Percentiles rank a stretch among this genome's conserved stretches.
These are phyloP conservation scores for Kuraishia capsulata DNA, from an alignment of 805 yeast genomes.

Conservation along the genomic window DNA sequence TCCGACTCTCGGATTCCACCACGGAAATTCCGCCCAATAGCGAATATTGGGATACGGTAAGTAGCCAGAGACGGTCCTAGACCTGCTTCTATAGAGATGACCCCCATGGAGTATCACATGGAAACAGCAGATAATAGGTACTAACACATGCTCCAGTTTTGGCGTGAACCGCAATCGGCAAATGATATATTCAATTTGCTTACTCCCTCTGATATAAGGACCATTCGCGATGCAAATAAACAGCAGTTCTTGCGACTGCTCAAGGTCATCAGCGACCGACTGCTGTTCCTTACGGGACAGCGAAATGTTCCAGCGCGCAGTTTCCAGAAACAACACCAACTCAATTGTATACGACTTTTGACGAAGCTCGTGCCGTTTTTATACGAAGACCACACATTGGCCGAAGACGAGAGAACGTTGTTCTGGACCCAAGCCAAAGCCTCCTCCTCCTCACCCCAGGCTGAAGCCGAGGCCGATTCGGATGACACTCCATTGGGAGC, in stretches of 20 bases:
- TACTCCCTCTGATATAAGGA: constrained; percentile 47
- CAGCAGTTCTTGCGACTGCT: constrained; percentile 50
- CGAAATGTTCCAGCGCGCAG: constrained; percentile 15
- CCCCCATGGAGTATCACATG: too few relatives aligned
- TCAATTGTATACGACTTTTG: constrained; percentile 57
- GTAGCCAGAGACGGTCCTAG: too few relatives aligned
- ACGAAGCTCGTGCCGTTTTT: constrained; percentile 59
- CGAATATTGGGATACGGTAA: constrained; percentile 26
- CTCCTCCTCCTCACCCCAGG: too few relatives aligned
- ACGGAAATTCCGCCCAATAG: constrained; percentile 24
- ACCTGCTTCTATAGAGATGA: too few relatives aligned
- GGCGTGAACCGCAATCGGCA: constrained; percentile 40
- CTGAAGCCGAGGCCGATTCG: too few relatives aligned
- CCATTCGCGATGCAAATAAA: constrained; percentile 48
- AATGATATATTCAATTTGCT: constrained; percentile 52
- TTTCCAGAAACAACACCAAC: constrained; percentile 26
- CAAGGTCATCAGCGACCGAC: constrained; percentile 25
- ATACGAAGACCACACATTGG: constrained; percentile 41
- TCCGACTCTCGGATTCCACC: constrained; percentile 41
- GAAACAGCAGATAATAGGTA: too few relatives aligned
- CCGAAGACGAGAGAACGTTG: constrained; percentile 22
- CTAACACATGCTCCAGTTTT: constrained; percentile 20
- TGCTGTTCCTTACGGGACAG: constrained; percentile 14
- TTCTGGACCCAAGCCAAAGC: too few relatives aligned
- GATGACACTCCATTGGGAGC: constrained; percentile 24